Conservation (phyloP, 805 yeast species). For the Kockiozyma suomiensis region DNA sequence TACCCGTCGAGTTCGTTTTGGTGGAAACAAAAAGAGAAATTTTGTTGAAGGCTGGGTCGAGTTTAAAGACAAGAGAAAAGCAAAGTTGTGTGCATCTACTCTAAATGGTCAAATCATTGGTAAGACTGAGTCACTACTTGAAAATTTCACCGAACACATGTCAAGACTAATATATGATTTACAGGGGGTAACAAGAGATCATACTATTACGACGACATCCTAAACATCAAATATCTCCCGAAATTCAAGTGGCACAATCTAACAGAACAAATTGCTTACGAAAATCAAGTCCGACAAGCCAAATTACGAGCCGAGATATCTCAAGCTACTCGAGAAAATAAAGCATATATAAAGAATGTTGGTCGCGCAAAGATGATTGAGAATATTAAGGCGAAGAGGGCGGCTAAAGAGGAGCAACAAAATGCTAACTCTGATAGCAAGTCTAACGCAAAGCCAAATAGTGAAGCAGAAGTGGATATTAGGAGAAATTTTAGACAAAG, state of each 20-base stretch:
- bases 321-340: constrained; percentile 85
- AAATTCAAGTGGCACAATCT: constrained; percentile 95
- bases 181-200: constrained; percentile 83
- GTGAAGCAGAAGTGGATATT: constrained; percentile 43
- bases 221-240: constrained; percentile 85
- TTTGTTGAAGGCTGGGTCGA: constrained; percentile 98
- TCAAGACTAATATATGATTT: neutral
- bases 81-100: constrained; percentile 83
- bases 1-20: constrained; percentile 71
- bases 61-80: constrained; percentile 78
- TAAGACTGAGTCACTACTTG: neutral
- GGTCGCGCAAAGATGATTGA: constrained; percentile 82
- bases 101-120: constrained; percentile 83
- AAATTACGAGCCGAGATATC: constrained; percentile 85
- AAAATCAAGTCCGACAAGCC: constrained; percentile 84
- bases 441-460: constrained; percentile 13
- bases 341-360: constrained; percentile 77
- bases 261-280: constrained; percentile 89
- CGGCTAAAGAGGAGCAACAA: constrained; percentile 41
- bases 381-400: constrained; percentile 60
- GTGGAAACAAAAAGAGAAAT: constrained; percentile 87
- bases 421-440: constrained; percentile 22
- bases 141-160: neutral
- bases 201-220: constrained; percentile 89
- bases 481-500: constrained; percentile 73